Evolutionary conservation across 2,329 filamentous ascomycete species (phyloP), one percentile per base, ranked within the genome.

Genomic region (Pseudogymnoascus sp.): DNA sequence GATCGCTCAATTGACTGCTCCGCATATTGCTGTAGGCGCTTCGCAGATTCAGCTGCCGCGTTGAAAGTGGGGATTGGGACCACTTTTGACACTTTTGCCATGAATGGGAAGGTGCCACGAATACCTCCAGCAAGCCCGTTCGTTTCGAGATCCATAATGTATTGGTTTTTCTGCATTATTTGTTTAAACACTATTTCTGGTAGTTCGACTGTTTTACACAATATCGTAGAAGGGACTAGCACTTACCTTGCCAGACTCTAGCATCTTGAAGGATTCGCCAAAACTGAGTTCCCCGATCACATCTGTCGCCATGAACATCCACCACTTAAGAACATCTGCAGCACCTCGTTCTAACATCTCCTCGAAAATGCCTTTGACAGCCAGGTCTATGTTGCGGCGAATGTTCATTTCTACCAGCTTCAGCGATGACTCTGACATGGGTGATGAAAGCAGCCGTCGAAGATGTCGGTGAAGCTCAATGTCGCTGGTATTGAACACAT

Each of bases 261-360:
- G 69, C 73, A 80, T 79, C 0, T 72, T 70, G 64, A 85, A 84
- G 0, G 80, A 80, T n/a, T 83, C 77, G 0, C 82, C 82, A 69
- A 86, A 85, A 1, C 74, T 78, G 5, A 86, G 70, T 61, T 83
- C 76, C 0, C 77, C 80, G 60, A 84, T 81, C 0, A 82, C 71
- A 67, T 86, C 83, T 0, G 81, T 82, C 0, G 81, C 72, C 75
- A 83, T 78, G 61, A 82, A 82, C 5, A 78, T 69, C 73, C 76
- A 81, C 82, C 82, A 85, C 63, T 82, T 82, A 64, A 77, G 75
- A 0, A 84, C 70, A 64, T 86, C 81, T 0, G 72, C 74, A 0
- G 65, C 71, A 0, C 77, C 75, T 0, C 67, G 67, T 14, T 61
- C 68, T 66, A 74, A 63, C 65, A 77, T 75, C 59, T 84, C 81